Evolutionary conservation across 2,329 filamentous ascomycete species (phyloP), one percentile per base, ranked within the genome.

Genomic region (Canariomyces notabilis): DNA sequence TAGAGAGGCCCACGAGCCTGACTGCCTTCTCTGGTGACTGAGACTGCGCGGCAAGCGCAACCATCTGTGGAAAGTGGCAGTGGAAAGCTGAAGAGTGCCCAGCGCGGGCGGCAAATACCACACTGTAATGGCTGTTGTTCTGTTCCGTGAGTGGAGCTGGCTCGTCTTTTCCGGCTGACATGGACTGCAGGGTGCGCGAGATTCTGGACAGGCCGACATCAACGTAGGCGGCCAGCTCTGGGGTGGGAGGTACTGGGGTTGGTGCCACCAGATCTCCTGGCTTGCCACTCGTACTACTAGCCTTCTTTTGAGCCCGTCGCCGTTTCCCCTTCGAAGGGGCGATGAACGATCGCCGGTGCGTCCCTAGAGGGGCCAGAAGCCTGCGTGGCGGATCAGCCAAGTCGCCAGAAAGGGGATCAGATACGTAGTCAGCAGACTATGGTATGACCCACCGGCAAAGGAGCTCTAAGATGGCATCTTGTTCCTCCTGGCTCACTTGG

Each of bases 181-280:
- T 57, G 16, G 63, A 59, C 50, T 82, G 74, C 2, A 89, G 70
- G 39, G 69, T 70, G 15, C 79, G 74, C 5, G 79, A 82, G 47
- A 87, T 80, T 47, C 68, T 73, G 55, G 81, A 77, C 36, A 88
- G 67, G 2, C 86, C 85, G 38, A 86, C 67, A 39, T 86, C 77
- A 32, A 89, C 61, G 51, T 75, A 74, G 3, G 66, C 65, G n/a
- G 67, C 64, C 7, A 87, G 65, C 38, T 76, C 77, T 3, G 81
- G 80, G 37, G 49, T 53, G 36, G 68, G 70, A 65, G 68, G 53
- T 44, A 54, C 21, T 43, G 29, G 21, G n/a, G 34, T 29, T 29
- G 26, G 9, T 29, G 4, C 26, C 18, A 18, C 16, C 16, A 19
- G 19, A 5, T 3, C 6, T 22, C 8, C 36, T 22, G 19, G 16